phyloP scores from a whole-genome alignment of 768 basidiomycete genomes.

The Kwoniella newhampshirensis region DNA sequence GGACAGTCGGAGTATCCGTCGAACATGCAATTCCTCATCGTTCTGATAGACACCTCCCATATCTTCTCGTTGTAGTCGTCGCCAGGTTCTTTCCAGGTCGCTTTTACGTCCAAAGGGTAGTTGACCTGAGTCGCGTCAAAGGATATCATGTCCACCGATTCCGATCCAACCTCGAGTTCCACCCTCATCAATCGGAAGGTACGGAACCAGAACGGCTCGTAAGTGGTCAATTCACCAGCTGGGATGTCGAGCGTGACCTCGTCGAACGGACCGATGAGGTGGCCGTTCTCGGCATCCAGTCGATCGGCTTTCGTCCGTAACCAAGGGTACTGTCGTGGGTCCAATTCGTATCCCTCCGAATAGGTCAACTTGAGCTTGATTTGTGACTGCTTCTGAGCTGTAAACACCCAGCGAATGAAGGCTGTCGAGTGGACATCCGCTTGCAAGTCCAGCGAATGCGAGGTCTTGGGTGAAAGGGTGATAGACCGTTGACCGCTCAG shows the following conservation, averaged over 20 bases:
- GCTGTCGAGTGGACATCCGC: conserved; percentile 33
- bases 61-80: conserved; percentile 22
- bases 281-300: conserved; percentile 12
- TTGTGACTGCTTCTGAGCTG: background rate
- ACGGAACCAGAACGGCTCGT: conserved; percentile 26
- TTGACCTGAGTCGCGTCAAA: conserved; percentile 28
- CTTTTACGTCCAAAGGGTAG: conserved; percentile 31
- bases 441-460: conserved; percentile 22
- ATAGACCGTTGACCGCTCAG: conserved; percentile 1
- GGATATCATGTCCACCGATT: conserved; percentile 7
- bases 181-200: conserved; percentile 18
- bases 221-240: conserved; percentile 6
- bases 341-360: conserved; percentile 33
- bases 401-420: conserved; percentile 19
- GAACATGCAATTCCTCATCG: conserved; percentile 37
- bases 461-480: background rate
- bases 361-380: conserved; percentile 25
- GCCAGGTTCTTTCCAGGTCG: conserved; percentile 19
- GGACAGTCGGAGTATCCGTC: conserved; percentile 42
- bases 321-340: conserved; percentile 16
- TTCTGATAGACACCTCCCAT: conserved; percentile 31
- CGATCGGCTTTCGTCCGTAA: conserved; percentile 17
- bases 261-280: conserved; percentile 14
- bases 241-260: conserved; percentile 14
- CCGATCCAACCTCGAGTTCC: conserved; percentile 4